phyloP scores from a whole-genome alignment of 2,329 filamentous ascomycete genomes.

The Aspergillus flavus region DNA sequence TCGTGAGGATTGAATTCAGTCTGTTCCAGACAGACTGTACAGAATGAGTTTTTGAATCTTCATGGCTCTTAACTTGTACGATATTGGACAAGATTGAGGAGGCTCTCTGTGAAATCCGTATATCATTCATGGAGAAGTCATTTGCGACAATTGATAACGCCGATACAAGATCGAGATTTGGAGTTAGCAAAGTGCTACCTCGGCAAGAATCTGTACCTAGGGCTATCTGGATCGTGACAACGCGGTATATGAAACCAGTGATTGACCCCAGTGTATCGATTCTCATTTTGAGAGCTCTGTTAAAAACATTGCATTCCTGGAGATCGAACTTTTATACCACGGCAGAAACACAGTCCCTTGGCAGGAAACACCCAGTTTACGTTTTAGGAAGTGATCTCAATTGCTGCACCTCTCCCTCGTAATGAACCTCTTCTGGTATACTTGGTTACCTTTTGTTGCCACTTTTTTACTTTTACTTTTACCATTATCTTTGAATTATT shows the following conservation, averaged over 20 bases:
- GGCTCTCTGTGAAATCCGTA: neutral
- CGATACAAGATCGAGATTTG: slow-evolving; percentile 4
- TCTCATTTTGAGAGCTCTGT: neutral
- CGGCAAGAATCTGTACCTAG: neutral
- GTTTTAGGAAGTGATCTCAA: neutral
- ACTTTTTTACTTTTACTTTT: neutral
- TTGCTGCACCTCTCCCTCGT: neutral
- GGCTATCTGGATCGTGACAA: neutral
- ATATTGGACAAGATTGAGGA: neutral
- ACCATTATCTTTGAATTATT: neutral
- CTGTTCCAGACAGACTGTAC: slow-evolving; percentile 5
- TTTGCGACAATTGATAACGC: slow-evolving; percentile 1
- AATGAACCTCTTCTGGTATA: neutral
- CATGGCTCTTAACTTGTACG: neutral
- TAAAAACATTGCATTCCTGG: neutral
- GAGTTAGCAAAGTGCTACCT: neutral
- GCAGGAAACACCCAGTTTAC: neutral
- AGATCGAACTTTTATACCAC: neutral
- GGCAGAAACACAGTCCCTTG: neutral
- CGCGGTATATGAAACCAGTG: neutral
- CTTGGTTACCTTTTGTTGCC: neutral
- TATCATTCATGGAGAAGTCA: slow-evolving; percentile 1
- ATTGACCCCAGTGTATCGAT: neutral
- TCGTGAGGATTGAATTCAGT: slow-evolving; percentile 8
- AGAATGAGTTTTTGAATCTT: neutral